Evolutionary conservation across 129 eudicot genomes (phyloP).

Genomic region (Saussurea involucrata): DNA sequence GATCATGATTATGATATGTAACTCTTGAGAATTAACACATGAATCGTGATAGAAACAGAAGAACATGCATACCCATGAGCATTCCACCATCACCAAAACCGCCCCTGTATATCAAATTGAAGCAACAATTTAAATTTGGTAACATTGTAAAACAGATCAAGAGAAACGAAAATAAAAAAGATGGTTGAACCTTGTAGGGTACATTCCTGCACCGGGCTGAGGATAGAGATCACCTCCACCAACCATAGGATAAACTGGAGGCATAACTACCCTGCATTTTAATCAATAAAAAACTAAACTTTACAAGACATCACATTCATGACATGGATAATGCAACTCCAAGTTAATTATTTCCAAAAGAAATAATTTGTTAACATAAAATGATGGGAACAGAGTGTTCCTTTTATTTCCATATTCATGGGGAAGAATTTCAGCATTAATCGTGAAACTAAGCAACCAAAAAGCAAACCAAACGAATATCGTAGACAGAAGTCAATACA

Average conservation of each 20-base stretch:
- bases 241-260: constrained; percentile 53
- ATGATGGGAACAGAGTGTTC: background rate
- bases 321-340: background rate
- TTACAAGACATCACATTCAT: too few species aligned
- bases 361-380: background rate
- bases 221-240: constrained; percentile 77
- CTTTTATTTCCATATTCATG: background rate
- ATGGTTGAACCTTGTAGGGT: constrained; percentile 51
- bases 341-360: background rate
- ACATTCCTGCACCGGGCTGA: constrained; percentile 73
- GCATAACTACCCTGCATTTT: constrained; percentile 48
- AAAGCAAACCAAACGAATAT: background rate
- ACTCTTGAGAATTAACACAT: background rate
- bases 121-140: background rate
- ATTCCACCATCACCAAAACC: constrained; percentile 61
- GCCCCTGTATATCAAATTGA: constrained; percentile 46
- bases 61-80: constrained; percentile 56
- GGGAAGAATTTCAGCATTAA: background rate
- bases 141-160: background rate
- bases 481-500: background rate
- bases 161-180: background rate
- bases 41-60: background rate
- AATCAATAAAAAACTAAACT: background rate
- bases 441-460: background rate
- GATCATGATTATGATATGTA: background rate